Evolutionary conservation across 1,284 basidiomycete genomes (phyloP).

Genomic region (Rhodotorula glutinis): DNA sequence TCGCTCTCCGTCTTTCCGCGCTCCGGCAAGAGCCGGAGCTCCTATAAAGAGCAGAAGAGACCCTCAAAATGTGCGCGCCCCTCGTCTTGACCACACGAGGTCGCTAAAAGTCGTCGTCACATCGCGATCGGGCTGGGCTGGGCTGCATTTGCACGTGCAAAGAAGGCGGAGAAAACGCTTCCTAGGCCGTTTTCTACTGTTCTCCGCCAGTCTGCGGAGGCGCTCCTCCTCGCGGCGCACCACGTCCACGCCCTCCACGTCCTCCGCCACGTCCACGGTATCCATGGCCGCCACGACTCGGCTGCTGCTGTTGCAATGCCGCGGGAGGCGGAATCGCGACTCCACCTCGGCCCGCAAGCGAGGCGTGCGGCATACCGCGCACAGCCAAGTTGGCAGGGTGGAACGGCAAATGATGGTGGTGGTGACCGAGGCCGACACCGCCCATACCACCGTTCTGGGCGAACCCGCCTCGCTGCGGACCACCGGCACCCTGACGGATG

Average conservation of each 20-base stretch:
- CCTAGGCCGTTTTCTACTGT: too few relatives aligned
- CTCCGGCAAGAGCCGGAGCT: too few relatives aligned
- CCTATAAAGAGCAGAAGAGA: too few relatives aligned
- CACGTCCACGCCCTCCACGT: background rate
- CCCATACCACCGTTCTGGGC: background rate
- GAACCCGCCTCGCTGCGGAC: slow-evolving; percentile 4
- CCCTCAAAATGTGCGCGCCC: too few relatives aligned
- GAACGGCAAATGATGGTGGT: background rate
- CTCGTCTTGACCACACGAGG: too few relatives aligned
- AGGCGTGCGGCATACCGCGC: background rate
- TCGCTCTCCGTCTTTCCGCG: too few relatives aligned
- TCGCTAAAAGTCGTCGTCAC: too few relatives aligned
- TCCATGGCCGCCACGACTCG: background rate
- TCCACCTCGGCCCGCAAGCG: slow-evolving; percentile 9
- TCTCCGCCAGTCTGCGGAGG: background rate
- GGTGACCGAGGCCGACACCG: slow-evolving; percentile 8
- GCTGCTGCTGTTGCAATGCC: slow-evolving; percentile 1
- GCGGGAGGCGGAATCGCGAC: slow-evolving; percentile 27
- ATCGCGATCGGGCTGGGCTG: too few relatives aligned
- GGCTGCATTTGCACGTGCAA: too few relatives aligned
- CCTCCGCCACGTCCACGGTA: background rate
- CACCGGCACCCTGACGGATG: slow-evolving; percentile 9
- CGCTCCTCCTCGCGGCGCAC: background rate
- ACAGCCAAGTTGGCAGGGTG: slow-evolving; percentile 6
- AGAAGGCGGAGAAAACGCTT: too few relatives aligned